Evolutionary conservation across 2,329 filamentous ascomycete species (phyloP).

Genomic region (Tolypocladium ovalisporum): DNA sequence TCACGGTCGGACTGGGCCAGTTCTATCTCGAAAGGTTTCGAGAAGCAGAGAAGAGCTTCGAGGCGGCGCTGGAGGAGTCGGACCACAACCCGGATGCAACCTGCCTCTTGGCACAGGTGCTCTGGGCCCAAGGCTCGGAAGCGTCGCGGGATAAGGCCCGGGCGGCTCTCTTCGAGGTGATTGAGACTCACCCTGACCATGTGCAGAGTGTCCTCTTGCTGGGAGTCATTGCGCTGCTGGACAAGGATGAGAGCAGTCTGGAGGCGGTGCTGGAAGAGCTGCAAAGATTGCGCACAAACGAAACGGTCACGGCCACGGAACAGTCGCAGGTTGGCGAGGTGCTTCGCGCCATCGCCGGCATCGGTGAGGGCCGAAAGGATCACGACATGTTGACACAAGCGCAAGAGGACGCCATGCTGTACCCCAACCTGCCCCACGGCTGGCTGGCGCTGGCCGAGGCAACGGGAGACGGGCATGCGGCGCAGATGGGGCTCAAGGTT

Average conservation of each 20-base stretch:
- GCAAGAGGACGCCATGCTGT: constrained; percentile 68
- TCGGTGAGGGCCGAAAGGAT: constrained; percentile 37
- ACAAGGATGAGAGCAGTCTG: constrained; percentile 66
- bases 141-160: constrained; percentile 66
- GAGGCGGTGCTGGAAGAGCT: constrained; percentile 75
- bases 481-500: constrained; percentile 74
- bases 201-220: constrained; percentile 71
- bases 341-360: constrained; percentile 59
- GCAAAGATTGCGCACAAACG: constrained; percentile 56
- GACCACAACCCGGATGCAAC: constrained; percentile 69
- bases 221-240: constrained; percentile 72
- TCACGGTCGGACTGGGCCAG: constrained; percentile 75
- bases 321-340: constrained; percentile 63
- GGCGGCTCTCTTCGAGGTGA: constrained; percentile 67
- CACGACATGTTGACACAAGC: constrained; percentile 51
- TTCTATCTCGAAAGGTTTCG: constrained; percentile 59
- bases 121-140: constrained; percentile 80
- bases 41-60: constrained; percentile 68
- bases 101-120: constrained; percentile 78
- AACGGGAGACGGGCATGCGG: constrained; percentile 41
- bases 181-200: constrained; percentile 64
- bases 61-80: constrained; percentile 68
- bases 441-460: constrained; percentile 66
- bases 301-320: constrained; percentile 51
- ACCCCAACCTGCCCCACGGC: constrained; percentile 66